Conservation (phyloP, 768 basidiomycete species). For the Sistotremastrum suecicum region DNA sequence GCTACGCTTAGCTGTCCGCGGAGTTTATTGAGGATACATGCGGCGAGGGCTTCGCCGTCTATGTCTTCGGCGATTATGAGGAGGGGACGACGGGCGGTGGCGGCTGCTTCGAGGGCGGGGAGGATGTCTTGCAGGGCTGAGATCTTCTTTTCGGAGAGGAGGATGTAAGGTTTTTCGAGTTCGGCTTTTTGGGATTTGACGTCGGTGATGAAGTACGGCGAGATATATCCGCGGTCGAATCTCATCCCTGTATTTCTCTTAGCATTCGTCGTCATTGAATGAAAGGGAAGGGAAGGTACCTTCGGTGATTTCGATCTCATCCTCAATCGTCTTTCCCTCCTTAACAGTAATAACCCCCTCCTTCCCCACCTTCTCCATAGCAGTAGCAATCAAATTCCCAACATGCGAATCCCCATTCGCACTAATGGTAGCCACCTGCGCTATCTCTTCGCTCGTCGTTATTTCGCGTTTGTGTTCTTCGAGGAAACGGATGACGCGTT, state of each 20-base stretch:
- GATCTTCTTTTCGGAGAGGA: conserved; percentile 97
- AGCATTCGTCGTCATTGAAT: too few relatives aligned
- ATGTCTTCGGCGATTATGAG: conserved; percentile 97
- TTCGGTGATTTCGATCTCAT: conserved; percentile 98
- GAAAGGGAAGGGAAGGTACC: conserved; percentile 22
- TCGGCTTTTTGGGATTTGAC: conserved; percentile 93
- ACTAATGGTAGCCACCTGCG: conserved; percentile 96
- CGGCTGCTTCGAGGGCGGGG: conserved; percentile 66
- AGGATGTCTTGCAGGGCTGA: conserved; percentile 89
- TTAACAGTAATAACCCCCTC: conserved; percentile 99
- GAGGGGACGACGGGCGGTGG: conserved; percentile 67
- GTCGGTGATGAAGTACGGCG: conserved; percentile 97
- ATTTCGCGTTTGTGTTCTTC: conserved; percentile 81
- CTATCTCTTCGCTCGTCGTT: conserved; percentile 95
- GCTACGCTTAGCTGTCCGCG: conserved; percentile 91
- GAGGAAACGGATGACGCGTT: conserved; percentile 86
- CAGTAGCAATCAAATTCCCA: conserved; percentile 90
- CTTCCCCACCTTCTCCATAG: conserved; percentile 99
- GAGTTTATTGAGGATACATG: conserved; percentile 98
- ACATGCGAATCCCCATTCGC: conserved; percentile 77
- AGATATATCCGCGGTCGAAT: conserved; percentile 97
- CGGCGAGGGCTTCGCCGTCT: conserved; percentile 95
- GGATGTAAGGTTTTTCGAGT: conserved; percentile 90
- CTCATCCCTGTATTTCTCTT: conserved; percentile 42
- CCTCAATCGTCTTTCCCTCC: conserved; percentile 95